A percentile compares a stretch with the other conserved stretches of the same genome.
These are phyloP conservation scores for Aspergillus hancockii DNA, from an alignment of 495 filamentous ascomycete species.

Conservation along the genomic window DNA sequence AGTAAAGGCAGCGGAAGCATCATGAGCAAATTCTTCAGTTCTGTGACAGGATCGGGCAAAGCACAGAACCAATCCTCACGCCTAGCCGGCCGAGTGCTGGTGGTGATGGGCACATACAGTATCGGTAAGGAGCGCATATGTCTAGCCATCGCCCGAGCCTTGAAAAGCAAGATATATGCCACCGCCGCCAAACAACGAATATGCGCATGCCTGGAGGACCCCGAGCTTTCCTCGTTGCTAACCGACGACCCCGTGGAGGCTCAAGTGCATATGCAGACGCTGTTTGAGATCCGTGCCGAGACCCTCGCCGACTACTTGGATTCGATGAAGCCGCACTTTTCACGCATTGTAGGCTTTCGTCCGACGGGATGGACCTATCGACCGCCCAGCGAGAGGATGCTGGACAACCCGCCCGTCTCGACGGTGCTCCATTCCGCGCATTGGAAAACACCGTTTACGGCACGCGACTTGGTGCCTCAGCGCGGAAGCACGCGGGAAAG, in stretches of 20 bases:
- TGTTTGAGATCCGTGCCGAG: slow-evolving; percentile 87
- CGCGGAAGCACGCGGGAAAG: slow-evolving; percentile 74
- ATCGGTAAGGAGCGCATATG: slow-evolving; percentile 99
- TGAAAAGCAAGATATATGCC: slow-evolving; percentile 89
- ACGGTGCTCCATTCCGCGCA: slow-evolving; percentile 70
- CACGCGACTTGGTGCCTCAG: slow-evolving; percentile 69
- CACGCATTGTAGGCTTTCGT: slow-evolving; percentile 85
- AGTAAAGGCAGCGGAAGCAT: slow-evolving; percentile 50
- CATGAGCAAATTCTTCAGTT: slow-evolving; percentile 64
- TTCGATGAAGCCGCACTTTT: slow-evolving; percentile 72
- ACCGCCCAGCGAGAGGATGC: slow-evolving; percentile 62
- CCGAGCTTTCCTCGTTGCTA: slow-evolving; percentile 72
- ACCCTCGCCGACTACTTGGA: slow-evolving; percentile 87
- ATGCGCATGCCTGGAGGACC: slow-evolving; percentile 82
- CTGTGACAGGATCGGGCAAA: slow-evolving; percentile 18
- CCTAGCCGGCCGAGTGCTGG: slow-evolving; percentile 67
- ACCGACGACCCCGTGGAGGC: slow-evolving; percentile 80
- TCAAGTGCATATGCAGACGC: slow-evolving; percentile 95
- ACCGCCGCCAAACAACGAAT: slow-evolving; percentile 77
- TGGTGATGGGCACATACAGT: slow-evolving; percentile 94
- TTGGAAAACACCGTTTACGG: slow-evolving; percentile 71
- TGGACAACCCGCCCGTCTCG: slow-evolving; percentile 62
- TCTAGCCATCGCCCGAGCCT: slow-evolving; percentile 82
- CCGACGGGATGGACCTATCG: slow-evolving; percentile 92
- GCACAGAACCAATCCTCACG: slow-evolving; percentile 12